Evolutionary conservation across 1,284 basidiomycete species (phyloP).

Genomic region (Puccinia horiana): DNA sequence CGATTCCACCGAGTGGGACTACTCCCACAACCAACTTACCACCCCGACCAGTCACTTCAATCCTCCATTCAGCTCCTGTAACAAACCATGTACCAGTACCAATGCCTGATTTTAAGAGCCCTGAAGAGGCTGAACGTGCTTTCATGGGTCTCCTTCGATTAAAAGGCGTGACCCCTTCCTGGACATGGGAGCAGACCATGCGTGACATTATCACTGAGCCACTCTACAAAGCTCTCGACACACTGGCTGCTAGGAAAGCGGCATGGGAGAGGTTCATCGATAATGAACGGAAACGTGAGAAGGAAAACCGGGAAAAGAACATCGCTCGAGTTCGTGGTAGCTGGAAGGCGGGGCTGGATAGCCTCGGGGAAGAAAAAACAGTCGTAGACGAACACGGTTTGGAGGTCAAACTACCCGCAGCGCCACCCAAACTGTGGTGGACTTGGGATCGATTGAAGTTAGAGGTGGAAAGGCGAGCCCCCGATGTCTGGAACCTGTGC

Average conservation of each 20-base stretch:
- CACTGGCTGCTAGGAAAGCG: conserved; percentile 88
- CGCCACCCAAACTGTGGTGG: conserved; percentile 57
- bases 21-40: conserved; percentile 49
- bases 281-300: conserved; percentile 53
- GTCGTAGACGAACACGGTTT: conserved; percentile 50
- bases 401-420: conserved; percentile 51
- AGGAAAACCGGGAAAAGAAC: conserved; percentile 52
- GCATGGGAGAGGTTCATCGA: conserved; percentile 64
- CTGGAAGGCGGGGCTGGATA: conserved; percentile 52
- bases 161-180: conserved; percentile 82
- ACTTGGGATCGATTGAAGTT: conserved; percentile 54
- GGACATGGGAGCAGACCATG: conserved; percentile 99
- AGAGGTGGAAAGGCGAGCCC: conserved; percentile 50
- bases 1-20: conserved; percentile 45
- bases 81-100: conserved; percentile 66
- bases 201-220: conserved; percentile 96
- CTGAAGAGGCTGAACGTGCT: conserved; percentile 88
- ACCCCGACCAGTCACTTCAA: conserved; percentile 39
- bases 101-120: conserved; percentile 78
- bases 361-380: conserved; percentile 52
- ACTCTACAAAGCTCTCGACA: conserved; percentile 89
- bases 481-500: conserved; percentile 71
- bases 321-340: conserved; percentile 52
- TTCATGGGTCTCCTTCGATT: conserved; percentile 85
- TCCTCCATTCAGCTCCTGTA: conserved; percentile 48